Conservation (phyloP, 345 rosid genomes). For the Excoecaria cochinchinensis region DNA sequence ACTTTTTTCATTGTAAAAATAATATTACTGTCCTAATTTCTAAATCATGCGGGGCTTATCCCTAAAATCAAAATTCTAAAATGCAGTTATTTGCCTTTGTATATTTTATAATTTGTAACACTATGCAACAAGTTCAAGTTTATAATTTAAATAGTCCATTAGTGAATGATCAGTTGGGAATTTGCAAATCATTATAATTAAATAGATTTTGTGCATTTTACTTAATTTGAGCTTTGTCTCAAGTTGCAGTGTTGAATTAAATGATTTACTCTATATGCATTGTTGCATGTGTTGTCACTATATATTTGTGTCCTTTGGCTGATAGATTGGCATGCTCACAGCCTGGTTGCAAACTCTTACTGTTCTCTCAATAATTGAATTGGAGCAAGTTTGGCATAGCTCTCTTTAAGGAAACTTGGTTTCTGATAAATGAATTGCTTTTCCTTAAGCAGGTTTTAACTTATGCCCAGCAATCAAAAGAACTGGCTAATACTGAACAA, state of each 20-base stretch:
- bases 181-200: not conserved
- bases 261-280: not conserved
- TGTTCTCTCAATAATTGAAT: not conserved
- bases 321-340: not conserved
- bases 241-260: not conserved
- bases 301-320: not conserved
- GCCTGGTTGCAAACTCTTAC: not conserved
- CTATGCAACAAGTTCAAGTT: not conserved
- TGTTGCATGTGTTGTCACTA: not conserved
- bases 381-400: not conserved
- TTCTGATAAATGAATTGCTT: conserved; percentile 5
- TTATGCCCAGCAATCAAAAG: conserved; percentile 83
- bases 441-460: conserved; percentile 56
- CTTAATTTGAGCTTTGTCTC: not conserved
- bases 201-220: not conserved
- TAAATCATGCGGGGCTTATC: too few relatives aligned
- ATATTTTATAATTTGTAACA: too few relatives aligned
- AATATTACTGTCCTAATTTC: too few relatives aligned
- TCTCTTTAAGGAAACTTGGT: conserved; percentile 3
- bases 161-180: not conserved
- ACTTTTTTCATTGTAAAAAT: too few relatives aligned
- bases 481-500: conserved; percentile 67
- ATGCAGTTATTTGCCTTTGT: too few relatives aligned
- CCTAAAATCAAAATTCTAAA: too few relatives aligned
- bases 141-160: not conserved